Evolutionary conservation across 2,329 filamentous ascomycete genomes (phyloP).

Genomic region (Zasmidium angulare): DNA sequence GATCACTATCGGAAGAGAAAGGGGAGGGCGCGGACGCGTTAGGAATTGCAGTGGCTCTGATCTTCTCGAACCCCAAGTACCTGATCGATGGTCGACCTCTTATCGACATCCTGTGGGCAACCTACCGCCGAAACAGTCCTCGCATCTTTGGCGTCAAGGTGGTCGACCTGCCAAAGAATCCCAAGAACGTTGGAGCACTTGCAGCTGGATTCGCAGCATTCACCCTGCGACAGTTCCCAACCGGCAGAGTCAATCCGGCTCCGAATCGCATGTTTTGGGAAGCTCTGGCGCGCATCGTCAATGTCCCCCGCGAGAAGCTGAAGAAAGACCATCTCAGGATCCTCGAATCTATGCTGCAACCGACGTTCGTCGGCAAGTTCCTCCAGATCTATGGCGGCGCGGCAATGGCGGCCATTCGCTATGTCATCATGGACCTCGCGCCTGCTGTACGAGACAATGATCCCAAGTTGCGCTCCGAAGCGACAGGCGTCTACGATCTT

Average conservation of each 20-base stretch:
- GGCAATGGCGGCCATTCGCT: conserved; percentile 67
- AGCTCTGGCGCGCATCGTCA: conserved; percentile 72
- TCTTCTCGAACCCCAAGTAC: conserved; percentile 66
- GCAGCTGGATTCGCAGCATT: conserved; percentile 82
- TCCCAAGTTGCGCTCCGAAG: neutral
- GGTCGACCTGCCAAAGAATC: conserved; percentile 64
- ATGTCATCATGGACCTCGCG: conserved; percentile 17
- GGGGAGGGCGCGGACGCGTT: conserved; percentile 65
- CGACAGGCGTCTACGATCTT: neutral
- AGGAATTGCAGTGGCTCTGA: conserved; percentile 71
- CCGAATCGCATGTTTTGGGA: conserved; percentile 82
- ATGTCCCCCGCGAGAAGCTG: conserved; percentile 61
- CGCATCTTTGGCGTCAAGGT: conserved; percentile 68
- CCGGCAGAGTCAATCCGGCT: conserved; percentile 70
- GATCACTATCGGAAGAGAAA: conserved; percentile 32
- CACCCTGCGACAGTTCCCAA: conserved; percentile 77
- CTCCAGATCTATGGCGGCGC: conserved; percentile 77
- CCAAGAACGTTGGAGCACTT: conserved; percentile 69
- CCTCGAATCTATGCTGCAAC: conserved; percentile 56
- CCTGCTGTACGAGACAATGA: neutral
- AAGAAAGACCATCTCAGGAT: conserved; percentile 50
- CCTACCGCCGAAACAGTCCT: conserved; percentile 77
- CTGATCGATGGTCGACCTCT: conserved; percentile 67
- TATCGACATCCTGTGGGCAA: conserved; percentile 83
- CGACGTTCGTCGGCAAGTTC: conserved; percentile 69